Evolutionary conservation across 1,139 yeast species (phyloP).

Genomic region (Lipomyces yarrowii): DNA sequence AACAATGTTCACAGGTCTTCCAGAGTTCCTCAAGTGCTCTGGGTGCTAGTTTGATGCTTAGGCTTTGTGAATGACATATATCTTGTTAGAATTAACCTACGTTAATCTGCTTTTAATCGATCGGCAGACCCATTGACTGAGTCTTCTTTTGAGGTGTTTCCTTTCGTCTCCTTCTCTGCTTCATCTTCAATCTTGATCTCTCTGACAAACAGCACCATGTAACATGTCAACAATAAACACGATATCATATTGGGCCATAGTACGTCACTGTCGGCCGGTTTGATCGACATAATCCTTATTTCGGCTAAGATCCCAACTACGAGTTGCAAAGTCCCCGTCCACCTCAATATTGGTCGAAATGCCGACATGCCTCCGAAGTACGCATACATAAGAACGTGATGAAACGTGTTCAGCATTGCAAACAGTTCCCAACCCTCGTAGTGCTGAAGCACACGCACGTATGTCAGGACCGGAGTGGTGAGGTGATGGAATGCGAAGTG

Average conservation of each 20-base stretch:
- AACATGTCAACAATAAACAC: not conserved
- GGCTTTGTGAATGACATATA: not conserved
- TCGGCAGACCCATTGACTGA: not conserved
- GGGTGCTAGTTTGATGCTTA: not conserved
- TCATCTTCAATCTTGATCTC: not conserved
- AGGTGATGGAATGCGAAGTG: slow-evolving; percentile 10
- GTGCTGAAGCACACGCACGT: slow-evolving; percentile 4
- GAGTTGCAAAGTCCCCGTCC: slow-evolving; percentile 8
- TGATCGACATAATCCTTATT: not conserved
- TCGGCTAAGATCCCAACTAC: not conserved
- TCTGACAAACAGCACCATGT: not conserved
- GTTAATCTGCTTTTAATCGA: slow-evolving; percentile 3
- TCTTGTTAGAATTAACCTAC: not conserved
- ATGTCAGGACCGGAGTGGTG: slow-evolving; percentile 8
- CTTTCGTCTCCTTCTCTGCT: not conserved
- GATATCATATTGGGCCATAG: slow-evolving; percentile 8
- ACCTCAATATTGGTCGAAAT: slow-evolving; percentile 2
- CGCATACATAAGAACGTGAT: slow-evolving; percentile 1
- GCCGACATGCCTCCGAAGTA: slow-evolving; percentile 5
- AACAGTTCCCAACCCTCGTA: slow-evolving; percentile 4
- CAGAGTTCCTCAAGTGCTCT: no score
- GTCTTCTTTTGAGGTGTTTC: not conserved
- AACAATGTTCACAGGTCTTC: no score
- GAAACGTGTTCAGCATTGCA: slow-evolving; percentile 1
- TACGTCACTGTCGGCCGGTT: not conserved